Evolutionary conservation across 345 rosid species (phyloP), one percentile per base, ranked within the genome.

Genomic region (Limnanthes douglasii): DNA sequence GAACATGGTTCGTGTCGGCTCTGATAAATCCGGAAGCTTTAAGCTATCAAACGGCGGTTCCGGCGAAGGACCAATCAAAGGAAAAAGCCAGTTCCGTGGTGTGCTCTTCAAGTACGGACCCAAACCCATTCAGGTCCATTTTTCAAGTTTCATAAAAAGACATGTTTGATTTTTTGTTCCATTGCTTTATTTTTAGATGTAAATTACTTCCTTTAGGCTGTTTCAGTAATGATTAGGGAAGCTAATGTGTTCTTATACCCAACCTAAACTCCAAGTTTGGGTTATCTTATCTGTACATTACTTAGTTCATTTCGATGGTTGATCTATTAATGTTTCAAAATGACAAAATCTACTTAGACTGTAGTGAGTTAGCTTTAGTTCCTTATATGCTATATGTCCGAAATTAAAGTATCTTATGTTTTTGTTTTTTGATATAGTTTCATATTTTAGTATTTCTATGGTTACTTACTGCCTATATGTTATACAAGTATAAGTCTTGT

Each of bases 31-130:
- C 13, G 40, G 48, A 11, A 30, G 57, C 39, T 9, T 49, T 31
- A 70, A 64, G 49, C 55, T 62, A 49, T 19, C 75, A 20, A 56
- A 41, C 11, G 22, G 41, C 36, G 65, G 54, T 17, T 50, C 45
- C 48, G 64, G 60, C 15, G 64, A 56, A 27, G 76, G 84, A 12
- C 94, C 92, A 2, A 68, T 79, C 61, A 72, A 53, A 56, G 86
- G 76, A 53, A 90, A 84, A 75, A 84, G 70, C 63, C 98, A 83
- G 62, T 79, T 77, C 57, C 84, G 81, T 4, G 98, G 98, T 8
- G 65, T 79, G 18, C 72, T 90, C 43, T 74, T 90, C 57, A 90
- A 77, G 67, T 90, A 79, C 60, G 98, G 94, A 21, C 68, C 98
- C 30, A 79, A 79, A 54, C 53, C 94, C 11, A 47, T 63, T 42